Base-by-base conservation (phyloP, 2,329 filamentous ascomycete species). In the Hirsutella thompsonii region DNA sequence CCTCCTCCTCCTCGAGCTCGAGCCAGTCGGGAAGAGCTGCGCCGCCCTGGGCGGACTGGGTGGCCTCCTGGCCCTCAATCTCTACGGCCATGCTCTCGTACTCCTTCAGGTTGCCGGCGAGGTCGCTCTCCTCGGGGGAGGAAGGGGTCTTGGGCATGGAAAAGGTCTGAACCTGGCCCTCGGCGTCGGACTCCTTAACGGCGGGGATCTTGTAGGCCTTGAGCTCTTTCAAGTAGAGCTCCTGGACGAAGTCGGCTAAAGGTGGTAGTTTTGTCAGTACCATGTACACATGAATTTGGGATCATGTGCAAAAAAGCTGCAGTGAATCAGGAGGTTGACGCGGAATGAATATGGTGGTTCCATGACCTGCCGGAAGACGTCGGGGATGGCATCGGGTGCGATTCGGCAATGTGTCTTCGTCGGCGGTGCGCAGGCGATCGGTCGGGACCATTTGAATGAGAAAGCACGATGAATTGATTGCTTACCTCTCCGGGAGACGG, bases 61-160 rank as follows among this genome's bases (percentile, higher is more conserved):
- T 74, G 52, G 73, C 70, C 51, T 83, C 77, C 65, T 86, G 79
- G 52, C 90, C 90, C 74, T 96, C 90, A 51, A 96, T 81, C 68
- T 98, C 92, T 53, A 95, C 89, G 55, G 81, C 76, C 74, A 94
- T 87, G 62, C 69, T 76, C 77, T 96, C 90, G 76, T 98, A 98
- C 62, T 87, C 81, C 72, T 92, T 83, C 63, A 98, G 70, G 65
- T 86, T 90, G 66, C 76, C 83, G 60, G 89, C 87, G 49, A 98
- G 83, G 67, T 94, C 85, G 66, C 81, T 69, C 76, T 96, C 90
- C 69, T 96, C 92, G 61, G 92, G 92, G 29, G 88, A 94, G 60
- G 75, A 68, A 58, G 92, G 90, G 44, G 88, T 67, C 64, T 83
- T 79, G 56, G 92, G 92, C 50, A 81, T 62, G 58, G 62, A 60